Base-by-base conservation (phyloP, 192 early-diverging fungal species). In the Backusella parvicylindrica region DNA sequence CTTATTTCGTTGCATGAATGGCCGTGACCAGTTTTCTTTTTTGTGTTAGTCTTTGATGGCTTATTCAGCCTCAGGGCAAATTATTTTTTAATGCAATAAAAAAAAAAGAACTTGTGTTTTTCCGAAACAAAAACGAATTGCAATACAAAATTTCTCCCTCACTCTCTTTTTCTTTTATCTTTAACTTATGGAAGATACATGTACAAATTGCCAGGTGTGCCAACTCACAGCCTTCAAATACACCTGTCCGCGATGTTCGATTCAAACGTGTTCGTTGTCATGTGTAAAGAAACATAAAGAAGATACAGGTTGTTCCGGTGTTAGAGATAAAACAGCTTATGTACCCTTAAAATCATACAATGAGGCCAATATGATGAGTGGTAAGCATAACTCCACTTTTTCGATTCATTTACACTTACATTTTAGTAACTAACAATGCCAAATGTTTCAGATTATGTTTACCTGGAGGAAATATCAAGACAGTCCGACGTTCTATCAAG, bases 251-350 rank as follows among this genome's bases (percentile, higher is more conserved):
- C 82, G 89, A n/a, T 94, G 92, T 50, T 68, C 78, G 26, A 70
- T 79, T 40, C 83, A 84, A 38, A 89, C 90, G 1, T 94, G 92
- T 63, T 94, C 91, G 8, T 56, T 92, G 7, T 72, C 70, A 1
- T 94, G 92, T 76, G 90, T 91, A 7, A 90, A 89, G 64, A 70
- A 79, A 35, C 92, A 94, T 77, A 94, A 92, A 68, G 53, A 69
- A 12, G 70, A 84, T 28, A 87, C 83, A 0, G 80, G 75, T 0
- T 94, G 92, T 68, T 87, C 85, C 5, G 92, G 92, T 23, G 78
- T 86, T 64, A 84, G 92, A 31, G 86, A 87, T 68, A 88, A 83
- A 68, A 88, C 89, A 0, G 84, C 86, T 36, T 94, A 86, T 73
- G 84, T 94, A 2, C 82, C 84, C 33, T 72, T 86, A 6, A 84